These are phyloP conservation scores for Zymoseptoria ardabiliae DNA, from an alignment of 2,329 filamentous ascomycete species.

Conservation along the genomic window DNA sequence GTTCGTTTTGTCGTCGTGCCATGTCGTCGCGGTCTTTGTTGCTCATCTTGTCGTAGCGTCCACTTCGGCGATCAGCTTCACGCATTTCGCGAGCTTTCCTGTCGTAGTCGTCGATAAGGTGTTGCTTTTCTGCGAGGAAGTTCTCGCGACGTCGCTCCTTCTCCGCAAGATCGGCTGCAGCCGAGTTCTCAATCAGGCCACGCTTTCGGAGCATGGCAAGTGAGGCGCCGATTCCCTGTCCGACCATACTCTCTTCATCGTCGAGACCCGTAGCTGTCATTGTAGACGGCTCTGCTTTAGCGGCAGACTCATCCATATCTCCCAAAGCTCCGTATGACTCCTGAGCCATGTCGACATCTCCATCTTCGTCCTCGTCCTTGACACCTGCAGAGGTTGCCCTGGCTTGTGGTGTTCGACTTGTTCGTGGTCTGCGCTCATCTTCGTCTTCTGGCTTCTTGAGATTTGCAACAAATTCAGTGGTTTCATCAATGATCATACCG, in stretches of 20 bases:
- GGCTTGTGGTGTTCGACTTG: constrained; percentile 25
- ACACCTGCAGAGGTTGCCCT: constrained; percentile 35
- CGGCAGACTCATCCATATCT: constrained; percentile 38
- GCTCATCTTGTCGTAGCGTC: constrained; percentile 79
- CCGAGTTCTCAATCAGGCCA: constrained; percentile 63
- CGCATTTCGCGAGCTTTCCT: constrained; percentile 71
- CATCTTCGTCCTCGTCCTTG: constrained; percentile 45
- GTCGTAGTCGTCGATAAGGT: constrained; percentile 73
- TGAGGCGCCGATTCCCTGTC: constrained; percentile 68
- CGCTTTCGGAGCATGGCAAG: constrained; percentile 78
- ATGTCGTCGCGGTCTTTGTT: constrained; percentile 86
- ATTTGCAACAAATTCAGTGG: constrained; percentile 86
- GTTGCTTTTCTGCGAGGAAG: constrained; percentile 72
- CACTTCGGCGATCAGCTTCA: constrained; percentile 77
- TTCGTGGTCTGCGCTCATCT: constrained; percentile 42
- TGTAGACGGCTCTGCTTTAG: constrained; percentile 42
- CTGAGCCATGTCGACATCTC: constrained; percentile 32
- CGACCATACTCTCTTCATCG: constrained; percentile 71
- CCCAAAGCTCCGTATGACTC: constrained; percentile 35
- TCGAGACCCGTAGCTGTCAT: constrained; percentile 67
- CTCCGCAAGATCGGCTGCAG: constrained; percentile 41
- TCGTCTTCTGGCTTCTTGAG: constrained; percentile 58
- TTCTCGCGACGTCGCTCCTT: constrained; percentile 60
- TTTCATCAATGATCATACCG: constrained; percentile 90
- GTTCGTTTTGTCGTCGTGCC: constrained; percentile 77